phyloP scores from a whole-genome alignment of 2,329 filamentous ascomycete species.

The Xylaria sp. region DNA sequence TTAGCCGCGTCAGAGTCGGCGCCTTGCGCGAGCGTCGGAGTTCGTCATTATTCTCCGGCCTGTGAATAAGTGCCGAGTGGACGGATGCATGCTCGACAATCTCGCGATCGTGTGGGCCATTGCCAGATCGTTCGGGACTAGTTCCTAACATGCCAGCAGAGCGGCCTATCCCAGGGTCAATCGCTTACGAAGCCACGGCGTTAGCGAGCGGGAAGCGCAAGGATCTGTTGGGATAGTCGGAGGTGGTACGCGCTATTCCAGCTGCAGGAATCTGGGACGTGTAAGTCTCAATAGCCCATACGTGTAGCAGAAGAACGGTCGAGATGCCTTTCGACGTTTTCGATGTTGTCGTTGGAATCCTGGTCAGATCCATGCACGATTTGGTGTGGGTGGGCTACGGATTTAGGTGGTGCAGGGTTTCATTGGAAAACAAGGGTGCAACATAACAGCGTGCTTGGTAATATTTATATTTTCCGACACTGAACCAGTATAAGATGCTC shows the following conservation, averaged over 20 bases:
- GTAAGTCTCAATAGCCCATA: conserved; percentile 1
- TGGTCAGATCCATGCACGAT: conserved; percentile 9
- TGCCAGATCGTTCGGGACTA: conserved; percentile 26
- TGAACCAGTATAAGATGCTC: too few relatives aligned
- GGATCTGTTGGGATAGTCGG: background rate
- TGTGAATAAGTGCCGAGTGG: conserved; percentile 32
- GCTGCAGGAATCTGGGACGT: conserved; percentile 2
- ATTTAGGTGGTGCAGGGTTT: conserved; percentile 3
- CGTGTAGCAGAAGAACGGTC: conserved; percentile 4
- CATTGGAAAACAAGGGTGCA: conserved; percentile 13
- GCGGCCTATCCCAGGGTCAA: conserved; percentile 36
- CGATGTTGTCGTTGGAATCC: conserved; percentile 18
- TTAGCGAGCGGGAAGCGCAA: background rate
- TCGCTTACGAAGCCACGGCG: conserved; percentile 16
- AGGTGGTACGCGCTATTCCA: conserved; percentile 7
- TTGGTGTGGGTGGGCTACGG: conserved; percentile 11
- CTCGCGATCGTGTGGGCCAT: conserved; percentile 27
- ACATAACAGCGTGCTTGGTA: conserved; percentile 9
- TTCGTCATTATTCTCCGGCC: conserved; percentile 19
- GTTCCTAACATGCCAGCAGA: conserved; percentile 39
- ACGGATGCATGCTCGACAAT: conserved; percentile 33
- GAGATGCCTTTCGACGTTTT: conserved; percentile 6
- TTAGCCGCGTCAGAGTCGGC: conserved; percentile 42
- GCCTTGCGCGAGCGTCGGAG: conserved; percentile 18
- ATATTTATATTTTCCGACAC: background rate